Base-by-base conservation (phyloP, 768 basidiomycete genomes). In the Leccinum rimulosum region DNA sequence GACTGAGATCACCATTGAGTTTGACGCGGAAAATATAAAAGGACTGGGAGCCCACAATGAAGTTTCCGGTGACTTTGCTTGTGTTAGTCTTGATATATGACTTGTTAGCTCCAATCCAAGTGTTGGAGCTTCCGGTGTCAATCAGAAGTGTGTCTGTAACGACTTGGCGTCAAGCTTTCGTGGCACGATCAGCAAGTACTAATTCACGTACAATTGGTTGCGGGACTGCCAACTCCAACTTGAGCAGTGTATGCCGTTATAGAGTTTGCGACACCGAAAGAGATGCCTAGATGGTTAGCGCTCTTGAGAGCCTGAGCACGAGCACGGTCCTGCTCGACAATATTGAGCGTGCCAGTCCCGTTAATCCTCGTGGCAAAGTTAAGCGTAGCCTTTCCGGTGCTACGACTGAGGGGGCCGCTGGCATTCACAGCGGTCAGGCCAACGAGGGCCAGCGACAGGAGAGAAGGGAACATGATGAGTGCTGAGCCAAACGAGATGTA, bases 41-140 rank as follows among this genome's bases (percentile, higher is more conserved):
- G 17, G 2, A 33, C 15, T 3, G 8, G 6, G 50, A 17, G 56
- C 60, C 3, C 48, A 61, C 63, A 1, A 62, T 30, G 0, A 7
- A 38, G 31, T 59, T 55, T 43, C 49, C 72, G 61, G 62, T 77
- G 59, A 69, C 57, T 7, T 60, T 19, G 14, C 57, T 58, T 38
- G 74, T 76, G 9, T 57, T 55, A 11, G 71, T 72, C 52, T 68
- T 63, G 10, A 19, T 53, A 61, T 65, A 73, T 5, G 70, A 56
- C 49, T 71, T 73, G 62, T 69, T 65, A 22, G 59, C 66, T 12
- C 69, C 69, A 19, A 70, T 33, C 69, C 67, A 71, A 3, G 70
- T 70, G 49, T 71, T 71, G 2, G 67, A 63, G 33, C 65, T 69
- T 31, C 70, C 70, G 8, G 69, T 71, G 52, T 71, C 70, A 10